Base-by-base conservation (phyloP, 345 rosid species). In the Brassica juncea region DNA sequence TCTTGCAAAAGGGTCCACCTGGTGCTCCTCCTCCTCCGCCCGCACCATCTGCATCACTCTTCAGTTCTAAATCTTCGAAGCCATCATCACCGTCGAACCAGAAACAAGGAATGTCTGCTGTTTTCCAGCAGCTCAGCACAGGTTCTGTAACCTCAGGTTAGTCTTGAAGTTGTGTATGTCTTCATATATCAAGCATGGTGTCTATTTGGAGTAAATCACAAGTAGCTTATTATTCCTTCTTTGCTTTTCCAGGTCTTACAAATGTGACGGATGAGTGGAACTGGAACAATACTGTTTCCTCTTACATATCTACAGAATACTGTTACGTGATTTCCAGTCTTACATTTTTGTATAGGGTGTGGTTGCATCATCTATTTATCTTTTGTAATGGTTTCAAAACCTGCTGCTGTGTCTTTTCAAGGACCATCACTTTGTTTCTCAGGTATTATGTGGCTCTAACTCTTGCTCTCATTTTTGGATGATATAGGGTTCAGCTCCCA, bases 41-140 rank as follows among this genome's bases (percentile, higher is more conserved):
- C 66, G 93, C 96, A 66, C 96, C 97, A 32, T 86, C 94, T n/a
- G 86, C 91, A 72, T 85, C 92, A 62, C 86, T 87, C 77, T 87
- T 95, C 79, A 86, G 86, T 82, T 77, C 90, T 67, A 90, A 90
- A 72, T 80, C 90, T 83, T 87, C 90, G 52, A 85, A 87, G 74
- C 84, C 93, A 28, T 93, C 97, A 47, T 90, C 96, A 15, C 91
- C 99, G 4, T 93, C 98, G 10, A 84, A 75, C 70, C 90, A 94
- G 31, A 93, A 88, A 79, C 87, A 80, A 80, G 98, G 99, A 75
- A 89, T 95, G 99, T 58, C 93, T 74, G 98, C 97, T 84, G 98
- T 95, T 82, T 95, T 95, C 86, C 91, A 91, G 81, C 88, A 91
- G 82, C 87, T 95, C 57, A 89, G 75, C 87, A 75, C 96, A 1